Conservation (phyloP, 2,329 filamentous ascomycete genomes). For the Cytospora mali region DNA sequence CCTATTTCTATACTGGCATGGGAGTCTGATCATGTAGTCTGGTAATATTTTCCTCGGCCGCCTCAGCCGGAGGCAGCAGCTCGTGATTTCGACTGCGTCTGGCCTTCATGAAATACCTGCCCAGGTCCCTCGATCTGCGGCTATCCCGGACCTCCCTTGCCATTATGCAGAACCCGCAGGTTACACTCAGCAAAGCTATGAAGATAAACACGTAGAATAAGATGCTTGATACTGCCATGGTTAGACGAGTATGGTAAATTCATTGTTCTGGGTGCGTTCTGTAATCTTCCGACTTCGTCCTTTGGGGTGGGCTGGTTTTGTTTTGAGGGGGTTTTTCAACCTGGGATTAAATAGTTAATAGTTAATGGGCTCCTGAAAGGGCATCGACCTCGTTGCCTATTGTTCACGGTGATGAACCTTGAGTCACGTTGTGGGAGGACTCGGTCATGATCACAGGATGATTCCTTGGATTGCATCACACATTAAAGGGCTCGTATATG, state of each 20-base stretch:
- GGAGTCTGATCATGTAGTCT: neutral
- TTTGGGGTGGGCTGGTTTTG: no score
- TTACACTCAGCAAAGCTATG: neutral
- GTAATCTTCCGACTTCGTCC: no score
- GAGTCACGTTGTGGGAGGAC: neutral
- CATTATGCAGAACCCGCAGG: neutral
- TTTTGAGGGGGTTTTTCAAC: neutral
- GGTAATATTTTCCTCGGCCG: neutral
- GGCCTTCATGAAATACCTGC: neutral
- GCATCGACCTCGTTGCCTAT: neutral
- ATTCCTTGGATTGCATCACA: neutral
- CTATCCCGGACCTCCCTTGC: neutral
- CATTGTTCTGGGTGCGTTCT: no score
- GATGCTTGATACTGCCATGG: neutral
- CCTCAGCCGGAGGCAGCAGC: neutral
- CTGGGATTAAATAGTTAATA: neutral
- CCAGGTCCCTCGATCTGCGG: neutral
- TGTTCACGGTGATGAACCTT: neutral
- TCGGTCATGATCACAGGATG: neutral
- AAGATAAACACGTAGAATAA: neutral
- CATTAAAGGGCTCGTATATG: neutral
- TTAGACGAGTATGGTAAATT: neutral
- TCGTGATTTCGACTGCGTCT: neutral
- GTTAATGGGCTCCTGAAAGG: neutral
- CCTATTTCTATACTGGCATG: neutral